These are phyloP conservation scores for Cynanchum wilfordii DNA, from an alignment of 257 asterid species.

Conservation along the genomic window DNA sequence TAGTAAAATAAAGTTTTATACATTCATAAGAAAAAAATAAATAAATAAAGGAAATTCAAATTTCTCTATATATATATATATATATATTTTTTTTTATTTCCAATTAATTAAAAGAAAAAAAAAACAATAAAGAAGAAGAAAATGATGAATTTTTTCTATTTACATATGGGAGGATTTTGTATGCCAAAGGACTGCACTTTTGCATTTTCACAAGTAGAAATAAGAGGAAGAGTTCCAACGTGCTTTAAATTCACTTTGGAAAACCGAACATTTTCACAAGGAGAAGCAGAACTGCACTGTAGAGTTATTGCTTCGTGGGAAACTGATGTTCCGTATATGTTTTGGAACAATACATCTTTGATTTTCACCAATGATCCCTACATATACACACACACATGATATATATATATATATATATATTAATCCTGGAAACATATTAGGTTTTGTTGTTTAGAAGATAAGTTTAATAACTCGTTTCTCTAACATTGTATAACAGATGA, in stretches of 20 bases:
- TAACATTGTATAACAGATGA: no score
- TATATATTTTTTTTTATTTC: no score
- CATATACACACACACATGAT: no score
- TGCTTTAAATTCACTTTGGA: constrained; percentile 38
- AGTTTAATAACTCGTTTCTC: no score
- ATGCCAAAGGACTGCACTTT: constrained; percentile 33
- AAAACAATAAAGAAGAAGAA: background rate
- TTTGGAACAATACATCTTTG: constrained; percentile 42
- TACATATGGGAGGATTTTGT: constrained; percentile 47
- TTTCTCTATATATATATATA: no score
- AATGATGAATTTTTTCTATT: background rate
- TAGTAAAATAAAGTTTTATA: no score
- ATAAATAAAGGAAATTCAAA: background rate
- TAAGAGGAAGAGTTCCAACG: constrained; percentile 11
- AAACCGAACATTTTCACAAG: constrained; percentile 45
- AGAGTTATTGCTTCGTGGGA: constrained; percentile 35
- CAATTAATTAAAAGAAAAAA: background rate
- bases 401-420: background rate
- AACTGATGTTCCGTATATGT: constrained; percentile 51
- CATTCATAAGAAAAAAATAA: background rate
- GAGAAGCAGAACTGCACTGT: constrained; percentile 42
- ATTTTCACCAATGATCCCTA: constrained; percentile 61
- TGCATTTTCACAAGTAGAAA: constrained; percentile 40
- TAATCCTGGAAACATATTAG: no score
- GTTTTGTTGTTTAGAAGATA: no score